Base-by-base conservation (phyloP, 2,329 filamentous ascomycete genomes). In the Epichloe coenophiala region DNA sequence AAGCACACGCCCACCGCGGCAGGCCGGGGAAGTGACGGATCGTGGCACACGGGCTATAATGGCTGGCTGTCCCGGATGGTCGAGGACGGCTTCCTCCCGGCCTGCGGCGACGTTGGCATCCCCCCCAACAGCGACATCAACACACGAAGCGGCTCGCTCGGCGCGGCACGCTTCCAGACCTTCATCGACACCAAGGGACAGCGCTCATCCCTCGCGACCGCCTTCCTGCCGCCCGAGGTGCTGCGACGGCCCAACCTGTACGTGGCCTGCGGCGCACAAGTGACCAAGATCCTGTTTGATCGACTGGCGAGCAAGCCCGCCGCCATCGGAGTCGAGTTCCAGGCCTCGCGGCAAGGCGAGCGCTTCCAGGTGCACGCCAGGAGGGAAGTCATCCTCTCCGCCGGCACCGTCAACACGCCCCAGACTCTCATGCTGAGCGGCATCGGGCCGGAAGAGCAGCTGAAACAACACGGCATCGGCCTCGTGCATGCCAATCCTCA, bases 401-500 rank as follows among this genome's bases (percentile, higher is more conserved):
- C 37, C 3, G 51, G 51, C 2, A 36, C 51, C 11, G 19, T 53
- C 21, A 53, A 50, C 48, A 53, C 51, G 6, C 51, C 48, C 3
- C 48, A 50, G 40, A 49, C 31, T 4, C 44, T 50, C 27, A 47
- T 50, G 48, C 40, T 53, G 7, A 53, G 51, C 15, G 51, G 48
- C 17, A 53, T 53, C 12, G 48, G 48, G 5, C 51, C 51, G 4
- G 47, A 43, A 5, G 47, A 45, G 19, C 40, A 53, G 13, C 44
- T 53, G 31, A 35, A 36, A 27, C 41, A 36, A 39, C 51, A 53
- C 33, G 48, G 47, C 12, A 50, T 53, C 36, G 7, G 39, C 21
- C 68, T 79, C 5, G 59, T 81, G 37, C 64, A 68, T 2, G 71
- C 84, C 58, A 69, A 80, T 2, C 79, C 78, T 0, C 80, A 79